Base-by-base conservation (phyloP, 2,329 filamentous ascomycete species). In the Macrophomina pseudophaseolina region DNA sequence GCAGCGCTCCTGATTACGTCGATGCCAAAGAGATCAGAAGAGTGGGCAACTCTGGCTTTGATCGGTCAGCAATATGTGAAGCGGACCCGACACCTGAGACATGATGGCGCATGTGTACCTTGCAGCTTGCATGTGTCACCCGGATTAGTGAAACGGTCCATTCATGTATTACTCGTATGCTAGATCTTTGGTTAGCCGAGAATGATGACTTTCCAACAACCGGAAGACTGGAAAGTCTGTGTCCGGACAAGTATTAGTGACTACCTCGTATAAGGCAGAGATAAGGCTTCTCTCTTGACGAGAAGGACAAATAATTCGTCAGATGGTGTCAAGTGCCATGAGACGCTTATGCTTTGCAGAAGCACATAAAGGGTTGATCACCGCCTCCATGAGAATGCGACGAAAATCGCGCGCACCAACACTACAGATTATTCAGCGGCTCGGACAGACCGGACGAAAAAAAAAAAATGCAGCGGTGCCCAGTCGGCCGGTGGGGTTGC, bases 81-180 rank as follows among this genome's bases (percentile, higher is more conserved):
- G 46, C 56, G 30, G 23, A 32, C 7, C 16, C 12, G 16, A 48
- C 6, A 2, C 2, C 33, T 58, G 23, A 44, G 56, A 48, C 28
- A 14, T 30, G 40, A 16, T 44, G 42, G 18, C 33, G 30, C 56
- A 60, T 33, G 56, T 16, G 56, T 60, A 40, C 56, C 56, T 60
- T 60, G 40, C 56, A 60, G 56, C 28, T 46, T 46, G 56, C 56
- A 60, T 23, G 56, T 48, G 7, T 40, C 40, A 16, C 42, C 23
- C 23, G 23, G 23, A 40, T 23, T 16, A 32, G 42, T 23, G 40
- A 46, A 40, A 46, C 56, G 35, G 8, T 33, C 40, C 6, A 46
- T 60, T 48, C 56, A 35, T 30, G 30, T 35, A 60, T 46, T 40
- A 28, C 14, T 14, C 4, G 16, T 28, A 42, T 23, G 18, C 38